Conservation (phyloP, 441 rosid genomes). For the Syzygium malaccense region DNA sequence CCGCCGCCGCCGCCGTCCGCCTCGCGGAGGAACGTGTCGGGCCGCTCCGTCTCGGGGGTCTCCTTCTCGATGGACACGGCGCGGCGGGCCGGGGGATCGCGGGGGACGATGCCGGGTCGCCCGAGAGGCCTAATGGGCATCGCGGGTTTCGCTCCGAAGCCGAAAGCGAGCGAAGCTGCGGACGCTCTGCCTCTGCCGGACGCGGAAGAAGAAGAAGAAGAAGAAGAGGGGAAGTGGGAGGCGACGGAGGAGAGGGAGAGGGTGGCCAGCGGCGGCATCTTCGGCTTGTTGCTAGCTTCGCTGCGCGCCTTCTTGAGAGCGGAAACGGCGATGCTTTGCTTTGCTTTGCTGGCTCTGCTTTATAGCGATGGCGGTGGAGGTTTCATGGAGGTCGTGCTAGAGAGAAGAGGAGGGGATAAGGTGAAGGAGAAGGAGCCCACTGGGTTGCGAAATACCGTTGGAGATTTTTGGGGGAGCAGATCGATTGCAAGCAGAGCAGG, state of each 20-base stretch:
- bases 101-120: neutral
- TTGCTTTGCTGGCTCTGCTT: neutral
- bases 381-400: neutral
- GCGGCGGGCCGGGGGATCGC: conserved; percentile 16
- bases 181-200: neutral
- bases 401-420: neutral
- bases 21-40: conserved; percentile 65
- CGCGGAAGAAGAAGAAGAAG: neutral
- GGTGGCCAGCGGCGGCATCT: conserved; percentile 14
- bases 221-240: conserved; percentile 3
- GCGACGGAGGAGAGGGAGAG: neutral
- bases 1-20: conserved; percentile 24
- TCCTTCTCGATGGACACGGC: conserved; percentile 87
- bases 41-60: conserved; percentile 61
- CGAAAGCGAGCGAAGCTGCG: neutral
- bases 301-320: neutral
- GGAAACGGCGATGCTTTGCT: neutral
- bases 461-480: neutral
- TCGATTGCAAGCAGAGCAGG: neutral
- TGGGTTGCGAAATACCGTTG: neutral
- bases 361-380: neutral
- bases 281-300: neutral
- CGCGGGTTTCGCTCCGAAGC: neutral
- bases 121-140: neutral
- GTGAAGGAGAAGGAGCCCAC: neutral